phyloP scores from a whole-genome alignment of 176 grass and related monocot genomes.

The Oryza brachyantha region DNA sequence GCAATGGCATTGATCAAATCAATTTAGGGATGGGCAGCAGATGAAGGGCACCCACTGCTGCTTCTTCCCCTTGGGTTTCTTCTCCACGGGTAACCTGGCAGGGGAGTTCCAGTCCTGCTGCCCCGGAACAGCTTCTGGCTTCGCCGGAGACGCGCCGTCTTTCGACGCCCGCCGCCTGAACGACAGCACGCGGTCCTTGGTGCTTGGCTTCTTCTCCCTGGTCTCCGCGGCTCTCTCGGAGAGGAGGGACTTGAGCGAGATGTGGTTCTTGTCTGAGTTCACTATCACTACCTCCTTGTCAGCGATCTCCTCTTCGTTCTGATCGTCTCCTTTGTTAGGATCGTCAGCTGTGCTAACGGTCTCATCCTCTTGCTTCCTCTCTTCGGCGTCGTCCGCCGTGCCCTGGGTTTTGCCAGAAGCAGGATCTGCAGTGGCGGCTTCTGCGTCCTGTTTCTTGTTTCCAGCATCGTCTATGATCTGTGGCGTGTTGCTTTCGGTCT shows the following conservation, averaged over 20 bases:
- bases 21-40: slow-evolving; percentile 55
- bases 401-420: not conserved
- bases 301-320: slow-evolving; percentile 39
- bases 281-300: slow-evolving; percentile 40
- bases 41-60: slow-evolving; percentile 64
- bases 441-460: not conserved
- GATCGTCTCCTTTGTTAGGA: not conserved
- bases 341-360: not conserved
- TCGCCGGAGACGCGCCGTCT: slow-evolving; percentile 8
- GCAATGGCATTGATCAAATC: not conserved
- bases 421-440: not conserved
- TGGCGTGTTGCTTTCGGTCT: not conserved
- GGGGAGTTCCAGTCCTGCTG: slow-evolving; percentile 65
- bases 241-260: slow-evolving; percentile 54
- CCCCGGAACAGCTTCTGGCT: slow-evolving; percentile 24
- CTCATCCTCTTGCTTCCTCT: slow-evolving; percentile 11
- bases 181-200: slow-evolving; percentile 32
- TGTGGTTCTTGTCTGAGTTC: slow-evolving; percentile 44
- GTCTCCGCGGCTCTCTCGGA: slow-evolving; percentile 39
- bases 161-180: slow-evolving; percentile 24
- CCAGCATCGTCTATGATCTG: not conserved
- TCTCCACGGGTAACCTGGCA: slow-evolving; percentile 46
- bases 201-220: slow-evolving; percentile 40
- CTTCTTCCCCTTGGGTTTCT: slow-evolving; percentile 44
- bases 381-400: not conserved